Base-by-base conservation (phyloP, 768 basidiomycete species). In the Dendrothele bispora region DNA sequence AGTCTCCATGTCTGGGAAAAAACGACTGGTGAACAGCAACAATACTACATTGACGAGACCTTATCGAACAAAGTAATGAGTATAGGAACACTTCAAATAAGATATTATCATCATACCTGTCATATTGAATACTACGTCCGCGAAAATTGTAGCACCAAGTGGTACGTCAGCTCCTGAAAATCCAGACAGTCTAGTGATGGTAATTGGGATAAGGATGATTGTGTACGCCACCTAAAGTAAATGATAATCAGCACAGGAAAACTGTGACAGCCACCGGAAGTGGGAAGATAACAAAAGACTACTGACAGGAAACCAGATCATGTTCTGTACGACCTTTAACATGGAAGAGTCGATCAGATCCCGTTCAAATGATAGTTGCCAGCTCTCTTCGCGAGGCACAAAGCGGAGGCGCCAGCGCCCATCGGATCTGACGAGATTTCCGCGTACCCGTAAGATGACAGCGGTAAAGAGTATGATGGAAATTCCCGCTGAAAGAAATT, bases 1-100 rank as follows among this genome's bases (percentile, higher is more conserved):
- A 26, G 46, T 10, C 4, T 40, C 38, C n/a, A 53, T 40, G 22
- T 55, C 56, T 5, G 61, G 61, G 51, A 66, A 58, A 21, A 57
- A 46, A 8, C 52, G 51, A 18, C 55, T 50, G 20, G 62, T 60
- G 10, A 41, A 38, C 39, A 58, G 39, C 56, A 64, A 62, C 15
- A 67, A 48, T 17, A 64, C 21, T 12, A 61, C 60, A 50, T 67
- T 67, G 26, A 66, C 25, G 24, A 65, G 57, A 3, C 65, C 64
- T 63, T 28, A 3, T 26, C 34, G 12, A n/a, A 11, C 6, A 25
- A 37, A n/a, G n/a, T n/a, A n/a, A n/a, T n/a, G n/a, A n/a, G n/a
- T n/a, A n/a, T n/a, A n/a, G n/a, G n/a, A n/a, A n/a, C n/a, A n/a
- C n/a, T n/a, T n/a, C n/a, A n/a, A n/a, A n/a, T n/a, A n/a, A n/a